These are phyloP conservation scores for Dioscorea dumetorum DNA, from an alignment of 106 monocot genomes.

Conservation along the genomic window DNA sequence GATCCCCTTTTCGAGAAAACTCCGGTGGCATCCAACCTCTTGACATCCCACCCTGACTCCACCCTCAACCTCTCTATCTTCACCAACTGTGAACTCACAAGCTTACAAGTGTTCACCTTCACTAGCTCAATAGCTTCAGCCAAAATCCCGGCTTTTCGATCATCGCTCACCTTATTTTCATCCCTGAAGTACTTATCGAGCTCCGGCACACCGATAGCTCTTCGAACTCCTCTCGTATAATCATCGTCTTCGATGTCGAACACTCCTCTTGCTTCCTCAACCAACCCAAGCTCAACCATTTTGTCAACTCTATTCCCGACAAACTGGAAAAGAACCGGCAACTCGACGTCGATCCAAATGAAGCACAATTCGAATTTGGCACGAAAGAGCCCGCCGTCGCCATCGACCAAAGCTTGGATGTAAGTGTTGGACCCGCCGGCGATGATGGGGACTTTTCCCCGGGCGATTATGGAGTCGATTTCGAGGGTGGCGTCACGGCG, in stretches of 20 bases:
- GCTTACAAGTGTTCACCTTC: too few species aligned
- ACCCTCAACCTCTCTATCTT: too few species aligned
- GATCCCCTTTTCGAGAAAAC: too few species aligned
- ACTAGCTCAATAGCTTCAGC: too few species aligned
- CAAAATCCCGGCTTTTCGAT: too few species aligned
- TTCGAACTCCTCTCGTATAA: slow-evolving; percentile 15
- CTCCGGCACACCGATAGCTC: slow-evolving; percentile 29
- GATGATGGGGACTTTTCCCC: slow-evolving; percentile 36
- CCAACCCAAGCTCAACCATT: slow-evolving; percentile 21
- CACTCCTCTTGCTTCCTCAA: slow-evolving; percentile 15
- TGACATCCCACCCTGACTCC: too few species aligned
- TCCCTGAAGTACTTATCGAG: neutral
- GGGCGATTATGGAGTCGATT: slow-evolving; percentile 8
- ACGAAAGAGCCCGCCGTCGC: slow-evolving; percentile 25
- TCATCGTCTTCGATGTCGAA: slow-evolving; percentile 4
- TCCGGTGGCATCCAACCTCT: too few species aligned
- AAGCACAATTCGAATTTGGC: slow-evolving; percentile 25
- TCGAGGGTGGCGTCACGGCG: slow-evolving; percentile 13
- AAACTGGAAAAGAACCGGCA: slow-evolving; percentile 7
- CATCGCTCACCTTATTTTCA: neutral
- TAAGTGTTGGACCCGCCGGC: slow-evolving; percentile 63
- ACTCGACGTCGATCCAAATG: slow-evolving; percentile 24
- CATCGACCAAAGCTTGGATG: slow-evolving; percentile 49
- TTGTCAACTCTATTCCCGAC: slow-evolving; percentile 13
- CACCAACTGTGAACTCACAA: too few species aligned